Conservation (phyloP, 192 early-diverging fungal genomes). For the Diversispora epigaea region DNA sequence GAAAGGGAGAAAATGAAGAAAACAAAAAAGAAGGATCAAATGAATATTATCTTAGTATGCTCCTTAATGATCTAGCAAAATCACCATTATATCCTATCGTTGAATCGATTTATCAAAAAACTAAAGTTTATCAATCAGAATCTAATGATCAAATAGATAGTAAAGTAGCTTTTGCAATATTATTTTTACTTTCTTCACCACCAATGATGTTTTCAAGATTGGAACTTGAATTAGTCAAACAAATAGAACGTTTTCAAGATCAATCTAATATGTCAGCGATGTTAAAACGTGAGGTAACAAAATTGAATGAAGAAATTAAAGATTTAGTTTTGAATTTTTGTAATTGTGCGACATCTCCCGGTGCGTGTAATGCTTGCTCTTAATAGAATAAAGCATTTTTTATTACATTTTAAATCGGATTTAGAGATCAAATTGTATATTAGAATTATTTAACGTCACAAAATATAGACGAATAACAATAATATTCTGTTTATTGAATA, state of each 20-base stretch:
- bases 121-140: not conserved
- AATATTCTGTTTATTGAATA: too few relatives aligned
- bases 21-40: conserved; percentile 39
- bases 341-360: conserved; percentile 37
- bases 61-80: conserved; percentile 43
- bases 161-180: conserved; percentile 54
- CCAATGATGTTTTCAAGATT: conserved; percentile 55
- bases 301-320: conserved; percentile 52
- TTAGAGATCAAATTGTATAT: too few relatives aligned
- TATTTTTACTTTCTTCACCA: conserved; percentile 62
- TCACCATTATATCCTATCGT: conserved; percentile 48
- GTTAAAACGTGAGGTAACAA: conserved; percentile 53
- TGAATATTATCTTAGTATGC: conserved; percentile 38
- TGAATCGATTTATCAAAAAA: conserved; percentile 37
- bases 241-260: conserved; percentile 43
- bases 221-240: conserved; percentile 43
- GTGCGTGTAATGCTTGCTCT: too few relatives aligned
- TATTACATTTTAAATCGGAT: too few relatives aligned
- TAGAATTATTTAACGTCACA: too few relatives aligned
- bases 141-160: conserved; percentile 28
- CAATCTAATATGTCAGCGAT: conserved; percentile 38
- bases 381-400: too few relatives aligned
- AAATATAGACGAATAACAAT: too few relatives aligned
- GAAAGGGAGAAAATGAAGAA: too few relatives aligned
- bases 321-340: conserved; percentile 60